phyloP scores from a whole-genome alignment of 1,284 basidiomycete genomes.

The Pholiota adiposa region DNA sequence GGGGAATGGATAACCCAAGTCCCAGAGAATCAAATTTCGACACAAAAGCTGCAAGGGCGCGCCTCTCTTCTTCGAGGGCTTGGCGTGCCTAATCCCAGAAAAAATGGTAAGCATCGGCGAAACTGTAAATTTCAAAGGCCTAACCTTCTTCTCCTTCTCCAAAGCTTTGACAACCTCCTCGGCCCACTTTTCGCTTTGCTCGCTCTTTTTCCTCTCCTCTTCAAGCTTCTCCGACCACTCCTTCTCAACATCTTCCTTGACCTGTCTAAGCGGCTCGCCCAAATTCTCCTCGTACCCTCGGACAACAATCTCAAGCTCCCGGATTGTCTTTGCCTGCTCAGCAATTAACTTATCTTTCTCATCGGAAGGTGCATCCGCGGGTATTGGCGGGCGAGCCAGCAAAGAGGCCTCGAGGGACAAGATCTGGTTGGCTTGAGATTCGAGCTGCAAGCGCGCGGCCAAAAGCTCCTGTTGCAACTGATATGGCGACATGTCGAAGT shows the following conservation, averaged over 20 bases:
- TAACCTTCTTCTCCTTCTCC: constrained; percentile 73
- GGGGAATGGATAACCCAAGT: constrained; percentile 42
- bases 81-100: constrained; percentile 38
- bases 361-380: constrained; percentile 51
- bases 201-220: constrained; percentile 58
- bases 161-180: constrained; percentile 70
- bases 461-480: constrained; percentile 90
- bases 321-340: constrained; percentile 70
- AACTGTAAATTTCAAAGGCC: constrained; percentile 18
- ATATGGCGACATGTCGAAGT: constrained; percentile 85
- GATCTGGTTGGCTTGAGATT: constrained; percentile 81
- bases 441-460: constrained; percentile 70
- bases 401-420: constrained; percentile 78
- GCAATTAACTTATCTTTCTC: constrained; percentile 75
- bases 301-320: constrained; percentile 73
- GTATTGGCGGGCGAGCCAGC: constrained; percentile 62
- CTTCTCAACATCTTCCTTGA: constrained; percentile 80
- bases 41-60: constrained; percentile 76
- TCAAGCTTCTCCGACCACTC: constrained; percentile 74
- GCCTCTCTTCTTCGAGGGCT: constrained; percentile 74
- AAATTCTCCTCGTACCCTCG: constrained; percentile 71
- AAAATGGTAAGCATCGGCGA: background rate
- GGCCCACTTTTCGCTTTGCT: constrained; percentile 75
- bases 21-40: constrained; percentile 76
- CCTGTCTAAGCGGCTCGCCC: constrained; percentile 70